A percentile compares a stretch with the other conserved stretches of the same genome.
phyloP scores from a whole-genome alignment of 805 yeast species.

The Sugiyamaella qingdaonensis region DNA sequence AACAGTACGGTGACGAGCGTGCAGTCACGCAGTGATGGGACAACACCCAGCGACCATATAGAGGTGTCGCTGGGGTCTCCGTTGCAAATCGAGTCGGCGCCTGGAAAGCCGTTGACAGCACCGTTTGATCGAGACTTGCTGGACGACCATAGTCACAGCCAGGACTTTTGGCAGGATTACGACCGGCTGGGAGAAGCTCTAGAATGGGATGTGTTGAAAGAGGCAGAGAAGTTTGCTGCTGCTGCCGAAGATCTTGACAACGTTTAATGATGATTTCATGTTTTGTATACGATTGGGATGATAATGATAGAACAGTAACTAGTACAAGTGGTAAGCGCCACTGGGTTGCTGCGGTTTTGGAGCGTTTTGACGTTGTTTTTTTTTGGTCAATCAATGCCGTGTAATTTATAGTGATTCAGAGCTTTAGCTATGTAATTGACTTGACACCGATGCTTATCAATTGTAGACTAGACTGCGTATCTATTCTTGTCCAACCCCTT shows the following conservation, averaged over 20 bases:
- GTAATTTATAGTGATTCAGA: too few relatives aligned
- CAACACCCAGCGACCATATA: neutral
- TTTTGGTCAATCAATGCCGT: too few relatives aligned
- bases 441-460: too few relatives aligned
- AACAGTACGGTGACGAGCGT: neutral
- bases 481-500: too few relatives aligned
- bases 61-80: neutral
- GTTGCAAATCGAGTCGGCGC: neutral
- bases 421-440: too few relatives aligned
- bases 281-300: neutral
- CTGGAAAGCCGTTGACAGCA: neutral
- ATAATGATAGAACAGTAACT: neutral
- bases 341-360: too few relatives aligned
- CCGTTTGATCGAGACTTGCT: neutral
- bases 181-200: slow-evolving; percentile 6
- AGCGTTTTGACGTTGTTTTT: too few relatives aligned
- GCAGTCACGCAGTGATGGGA: slow-evolving; percentile 1
- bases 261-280: neutral
- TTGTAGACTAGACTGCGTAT: too few relatives aligned
- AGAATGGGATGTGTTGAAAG: slow-evolving; percentile 13
- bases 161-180: slow-evolving; percentile 3
- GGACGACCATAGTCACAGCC: neutral
- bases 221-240: slow-evolving; percentile 11
- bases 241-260: neutral
- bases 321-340: too few relatives aligned